Evolutionary conservation across 1,139 yeast genomes (phyloP), one percentile per base, ranked within the genome.

Genomic region (Kluyveromyces marxianus): DNA sequence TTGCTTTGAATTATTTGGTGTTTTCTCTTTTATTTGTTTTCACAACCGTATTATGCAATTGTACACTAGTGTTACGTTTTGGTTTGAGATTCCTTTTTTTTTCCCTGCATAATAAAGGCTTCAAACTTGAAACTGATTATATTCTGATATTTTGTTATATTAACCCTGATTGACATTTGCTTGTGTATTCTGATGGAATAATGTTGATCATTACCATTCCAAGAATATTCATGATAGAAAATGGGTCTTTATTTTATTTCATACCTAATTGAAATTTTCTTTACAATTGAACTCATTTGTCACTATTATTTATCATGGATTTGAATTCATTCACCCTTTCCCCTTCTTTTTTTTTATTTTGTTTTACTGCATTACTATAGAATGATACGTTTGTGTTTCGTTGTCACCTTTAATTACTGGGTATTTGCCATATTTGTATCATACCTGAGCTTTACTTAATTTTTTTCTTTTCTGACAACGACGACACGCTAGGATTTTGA

Each of bases 1-100:
- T 41, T 42, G 41, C 47, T 44, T 48, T 50, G 44, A 41, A 48
- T 48, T 48, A 45, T 49, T 49, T 48, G 51, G 51, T 48, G 51
- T 48, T 49, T 44, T 46, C 42, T 46, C 50, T 47, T 45, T 44
- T 48, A 42, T 45, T 14, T 47, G 42, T 44, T 50, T 46, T 52
- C 48, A 52, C 51, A 48, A 48, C 47, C 53, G 49, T 49, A 49
- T 52, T 53, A 54, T 53, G 54, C 57, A 52, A 53, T 53, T 54
- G 57, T 54, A 50, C 57, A 53, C 45, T 53, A 53, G 36, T 45
- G 39, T 41, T 35, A 43, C 30, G 40, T 41, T 42, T 10, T 24
- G 38, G 41, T 37, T 37, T 27, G 32, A 33, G 29, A 42, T 31
- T 35, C 5, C 27, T 27, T 28, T 28, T 37, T 37, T 21, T 25